Conservation (phyloP, 2,329 filamentous ascomycete species). For the Aspergillus chevalieri region DNA sequence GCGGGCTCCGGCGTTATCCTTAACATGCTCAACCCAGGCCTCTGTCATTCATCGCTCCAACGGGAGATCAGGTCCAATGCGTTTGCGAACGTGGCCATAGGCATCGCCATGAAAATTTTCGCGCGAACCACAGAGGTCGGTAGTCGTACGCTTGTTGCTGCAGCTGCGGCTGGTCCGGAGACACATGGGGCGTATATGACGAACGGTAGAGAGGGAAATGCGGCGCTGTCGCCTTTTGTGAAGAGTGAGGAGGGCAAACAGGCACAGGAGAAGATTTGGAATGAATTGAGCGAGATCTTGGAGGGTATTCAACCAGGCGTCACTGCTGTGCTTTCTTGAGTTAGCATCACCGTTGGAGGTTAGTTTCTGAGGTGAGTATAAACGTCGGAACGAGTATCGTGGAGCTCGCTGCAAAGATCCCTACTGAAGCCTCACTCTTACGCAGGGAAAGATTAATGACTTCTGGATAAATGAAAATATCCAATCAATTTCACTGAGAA, state of each 20-base stretch:
- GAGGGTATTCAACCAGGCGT: conserved; percentile 39
- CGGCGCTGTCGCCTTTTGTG: conserved; percentile 31
- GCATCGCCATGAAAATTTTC: conserved; percentile 15
- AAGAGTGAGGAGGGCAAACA: conserved; percentile 33
- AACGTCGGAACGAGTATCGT: no score
- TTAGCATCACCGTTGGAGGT: no score
- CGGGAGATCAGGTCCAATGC: conserved; percentile 26
- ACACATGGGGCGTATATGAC: conserved; percentile 45
- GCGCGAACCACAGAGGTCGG: conserved; percentile 45
- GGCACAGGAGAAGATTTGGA: conserved; percentile 39
- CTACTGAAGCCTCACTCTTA: no score
- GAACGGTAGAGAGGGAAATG: conserved; percentile 25
- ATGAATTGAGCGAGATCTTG: conserved; percentile 37
- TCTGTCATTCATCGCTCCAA: conserved; percentile 45
- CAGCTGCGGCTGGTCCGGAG: conserved; percentile 33
- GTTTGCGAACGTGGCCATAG: conserved; percentile 22
- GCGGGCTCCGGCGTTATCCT: conserved; percentile 37
- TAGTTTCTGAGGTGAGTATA: no score
- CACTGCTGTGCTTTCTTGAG: not conserved
- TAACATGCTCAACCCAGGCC: conserved; percentile 49
- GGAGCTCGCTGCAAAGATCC: no score
- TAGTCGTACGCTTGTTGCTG: conserved; percentile 40
- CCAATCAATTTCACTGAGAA: no score
- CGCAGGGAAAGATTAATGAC: no score
- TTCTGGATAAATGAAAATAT: no score